Conservation (phyloP, 1,139 yeast species). For the Taiozyma sp. region DNA sequence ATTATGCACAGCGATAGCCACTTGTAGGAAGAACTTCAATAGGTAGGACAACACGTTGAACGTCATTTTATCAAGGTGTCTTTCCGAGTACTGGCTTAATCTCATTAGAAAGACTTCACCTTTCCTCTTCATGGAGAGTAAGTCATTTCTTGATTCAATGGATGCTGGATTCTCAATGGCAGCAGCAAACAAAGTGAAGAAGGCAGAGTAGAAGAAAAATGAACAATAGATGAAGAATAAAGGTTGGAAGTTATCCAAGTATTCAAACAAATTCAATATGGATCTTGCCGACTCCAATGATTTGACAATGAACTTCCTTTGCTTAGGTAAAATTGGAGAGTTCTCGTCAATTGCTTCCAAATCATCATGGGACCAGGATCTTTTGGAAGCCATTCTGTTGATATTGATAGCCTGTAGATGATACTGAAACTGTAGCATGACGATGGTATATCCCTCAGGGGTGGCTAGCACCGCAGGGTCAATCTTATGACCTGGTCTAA, state of each 20-base stretch:
- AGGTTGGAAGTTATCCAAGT: slow-evolving; percentile 4
- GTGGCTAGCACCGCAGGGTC: background rate
- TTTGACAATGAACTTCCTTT: slow-evolving; percentile 13
- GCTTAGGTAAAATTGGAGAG: slow-evolving; percentile 11
- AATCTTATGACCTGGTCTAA: slow-evolving; percentile 12
- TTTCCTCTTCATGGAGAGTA: slow-evolving; percentile 9
- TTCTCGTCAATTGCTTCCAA: slow-evolving; percentile 4
- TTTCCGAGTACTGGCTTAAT: background rate
- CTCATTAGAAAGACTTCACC: slow-evolving; percentile 5
- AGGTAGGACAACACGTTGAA: slow-evolving; percentile 8
- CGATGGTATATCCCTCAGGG: slow-evolving; percentile 7
- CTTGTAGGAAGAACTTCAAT: slow-evolving; percentile 15
- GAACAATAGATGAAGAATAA: slow-evolving; percentile 10
- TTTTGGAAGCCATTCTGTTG: slow-evolving; percentile 23
- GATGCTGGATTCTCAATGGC: slow-evolving; percentile 17
- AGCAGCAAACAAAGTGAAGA: slow-evolving; percentile 20
- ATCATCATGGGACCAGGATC: slow-evolving; percentile 20
- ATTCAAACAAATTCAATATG: slow-evolving; percentile 8
- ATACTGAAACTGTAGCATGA: slow-evolving; percentile 15
- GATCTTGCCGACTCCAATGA: slow-evolving; percentile 18
- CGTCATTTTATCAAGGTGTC: slow-evolving; percentile 6
- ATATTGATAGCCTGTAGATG: slow-evolving; percentile 15
- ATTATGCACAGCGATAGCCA: slow-evolving; percentile 18
- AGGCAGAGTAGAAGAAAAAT: slow-evolving; percentile 19
- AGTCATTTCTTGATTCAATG: slow-evolving; percentile 9